These are phyloP conservation scores for Physocladia obscura DNA, from an alignment of 192 early-diverging fungal species.

Conservation along the genomic window DNA sequence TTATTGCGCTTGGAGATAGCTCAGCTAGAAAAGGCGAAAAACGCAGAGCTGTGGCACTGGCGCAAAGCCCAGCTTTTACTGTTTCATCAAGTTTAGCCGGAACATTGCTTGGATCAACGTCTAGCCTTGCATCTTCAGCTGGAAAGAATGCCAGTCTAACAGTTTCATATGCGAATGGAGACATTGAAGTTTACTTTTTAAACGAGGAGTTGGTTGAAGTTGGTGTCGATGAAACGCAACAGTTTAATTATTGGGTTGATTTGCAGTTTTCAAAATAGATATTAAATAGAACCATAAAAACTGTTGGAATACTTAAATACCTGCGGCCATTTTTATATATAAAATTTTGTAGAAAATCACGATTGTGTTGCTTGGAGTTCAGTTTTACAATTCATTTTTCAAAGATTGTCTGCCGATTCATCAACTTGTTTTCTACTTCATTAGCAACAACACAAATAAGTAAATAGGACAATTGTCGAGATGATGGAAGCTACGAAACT, in stretches of 20 bases:
- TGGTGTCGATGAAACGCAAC: conserved; percentile 38
- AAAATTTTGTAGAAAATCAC: no score
- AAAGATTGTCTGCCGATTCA: no score
- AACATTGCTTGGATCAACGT: background rate
- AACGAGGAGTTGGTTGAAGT: conserved; percentile 34
- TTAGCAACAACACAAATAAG: no score
- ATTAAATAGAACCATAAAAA: no score
- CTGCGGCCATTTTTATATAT: no score
- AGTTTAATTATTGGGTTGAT: conserved; percentile 14
- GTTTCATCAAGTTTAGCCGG: background rate
- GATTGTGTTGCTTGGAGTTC: no score
- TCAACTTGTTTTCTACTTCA: no score
- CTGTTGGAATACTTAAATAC: no score
- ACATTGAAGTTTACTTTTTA: conserved; percentile 36
- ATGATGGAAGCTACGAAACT: no score
- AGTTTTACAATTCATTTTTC: no score
- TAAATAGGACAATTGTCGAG: no score
- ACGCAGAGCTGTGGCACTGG: background rate
- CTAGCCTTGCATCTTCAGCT: conserved; percentile 23
- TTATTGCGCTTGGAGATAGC: conserved; percentile 12
- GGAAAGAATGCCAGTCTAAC: conserved; percentile 28
- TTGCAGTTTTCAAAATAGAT: background rate
- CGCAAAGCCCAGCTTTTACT: conserved; percentile 17
- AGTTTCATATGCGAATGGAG: conserved; percentile 34
- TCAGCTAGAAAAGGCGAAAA: background rate